These are phyloP conservation scores for Allium cepa DNA, from an alignment of 106 monocot genomes.

Conservation along the genomic window DNA sequence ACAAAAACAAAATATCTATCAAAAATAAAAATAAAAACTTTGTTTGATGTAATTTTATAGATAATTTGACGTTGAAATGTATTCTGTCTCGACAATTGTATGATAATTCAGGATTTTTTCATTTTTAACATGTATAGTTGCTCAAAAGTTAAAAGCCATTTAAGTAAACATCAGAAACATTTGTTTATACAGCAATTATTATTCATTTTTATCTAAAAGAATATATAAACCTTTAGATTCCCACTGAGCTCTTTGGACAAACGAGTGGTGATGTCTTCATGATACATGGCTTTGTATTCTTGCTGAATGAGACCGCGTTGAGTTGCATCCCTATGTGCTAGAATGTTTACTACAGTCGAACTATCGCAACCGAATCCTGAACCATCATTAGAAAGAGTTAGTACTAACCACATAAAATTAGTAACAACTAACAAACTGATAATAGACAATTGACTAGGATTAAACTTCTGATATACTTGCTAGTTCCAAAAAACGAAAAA, in stretches of 20 bases:
- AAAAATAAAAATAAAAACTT: slow-evolving; percentile 1
- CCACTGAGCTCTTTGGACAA: slow-evolving; percentile 58
- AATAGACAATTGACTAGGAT: no score
- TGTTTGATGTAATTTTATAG: no score
- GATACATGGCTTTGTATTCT: slow-evolving; percentile 68
- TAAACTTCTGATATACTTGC: no score
- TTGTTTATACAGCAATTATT: no score
- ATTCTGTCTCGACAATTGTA: no score
- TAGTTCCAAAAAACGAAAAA: no score
- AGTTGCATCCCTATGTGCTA: slow-evolving; percentile 61
- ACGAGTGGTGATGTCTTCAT: slow-evolving; percentile 44
- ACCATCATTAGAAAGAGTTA: slow-evolving; percentile 3
- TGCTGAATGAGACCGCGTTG: slow-evolving; percentile 74
- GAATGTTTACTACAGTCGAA: slow-evolving; percentile 36
- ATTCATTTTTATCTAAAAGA: not conserved
- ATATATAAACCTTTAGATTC: slow-evolving; percentile 40
- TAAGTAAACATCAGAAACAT: no score
- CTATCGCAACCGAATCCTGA: slow-evolving; percentile 64
- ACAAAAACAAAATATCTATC: no score
- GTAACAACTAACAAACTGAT: not conserved
- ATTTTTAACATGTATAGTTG: no score
- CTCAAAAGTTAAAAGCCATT: no score
- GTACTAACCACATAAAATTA: no score
- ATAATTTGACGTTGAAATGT: not conserved
- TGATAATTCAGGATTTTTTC: no score